Percentiles rank a stretch among this genome's conserved stretches.
Conservation (phyloP, 2,329 filamentous ascomycete species). For the Cytospora paraplurivora region DNA sequence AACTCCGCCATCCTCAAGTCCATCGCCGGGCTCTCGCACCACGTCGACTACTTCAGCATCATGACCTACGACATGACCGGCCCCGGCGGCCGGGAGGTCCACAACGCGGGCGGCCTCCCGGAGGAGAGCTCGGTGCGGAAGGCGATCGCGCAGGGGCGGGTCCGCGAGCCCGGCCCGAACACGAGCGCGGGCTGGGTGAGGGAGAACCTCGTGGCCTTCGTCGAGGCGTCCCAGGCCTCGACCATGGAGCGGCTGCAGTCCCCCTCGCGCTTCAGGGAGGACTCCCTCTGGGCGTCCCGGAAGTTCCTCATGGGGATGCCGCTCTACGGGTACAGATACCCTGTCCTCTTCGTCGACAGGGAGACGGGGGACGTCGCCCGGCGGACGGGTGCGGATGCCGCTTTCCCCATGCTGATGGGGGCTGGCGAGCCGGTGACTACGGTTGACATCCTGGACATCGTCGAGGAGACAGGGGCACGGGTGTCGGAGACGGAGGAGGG, state of each 20-base stretch:
- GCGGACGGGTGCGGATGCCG: conserved; percentile 6
- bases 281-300: conserved; percentile 17
- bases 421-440: conserved; percentile 27
- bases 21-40: conserved; percentile 26
- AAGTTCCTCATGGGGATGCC: conserved; percentile 32
- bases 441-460: conserved; percentile 19
- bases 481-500: conserved; percentile 20
- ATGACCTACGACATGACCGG: conserved; percentile 34
- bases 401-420: conserved; percentile 16
- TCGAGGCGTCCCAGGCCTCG: conserved; percentile 21
- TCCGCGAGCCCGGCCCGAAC: conserved; percentile 29
- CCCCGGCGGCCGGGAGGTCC: conserved; percentile 25
- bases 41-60: conserved; percentile 32
- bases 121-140: conserved; percentile 12
- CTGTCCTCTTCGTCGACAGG: conserved; percentile 25
- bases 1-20: conserved; percentile 24
- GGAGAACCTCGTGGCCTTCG: conserved; percentile 25
- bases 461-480: conserved; percentile 17
- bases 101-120: not conserved
- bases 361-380: conserved; percentile 17
- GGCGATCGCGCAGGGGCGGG: conserved; percentile 18
- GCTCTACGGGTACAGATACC: conserved; percentile 33
- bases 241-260: conserved; percentile 8
- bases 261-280: conserved; percentile 14
- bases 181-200: conserved; percentile 28